Evolutionary conservation across 257 asterid species (phyloP), one percentile per base, ranked within the genome.

Genomic region (Jacaranda copaia): DNA sequence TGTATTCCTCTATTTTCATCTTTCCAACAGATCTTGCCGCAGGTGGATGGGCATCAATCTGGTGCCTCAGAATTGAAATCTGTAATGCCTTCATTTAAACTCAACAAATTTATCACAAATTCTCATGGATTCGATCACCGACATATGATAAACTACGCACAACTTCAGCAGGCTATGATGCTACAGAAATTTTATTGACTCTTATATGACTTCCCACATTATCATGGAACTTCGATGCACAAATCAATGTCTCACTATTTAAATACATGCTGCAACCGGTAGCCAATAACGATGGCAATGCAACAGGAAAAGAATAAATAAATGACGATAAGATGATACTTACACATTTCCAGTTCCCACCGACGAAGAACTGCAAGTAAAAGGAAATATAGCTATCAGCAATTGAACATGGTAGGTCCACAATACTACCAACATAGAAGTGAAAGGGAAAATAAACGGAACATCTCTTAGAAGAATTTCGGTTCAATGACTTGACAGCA

Each of bases 271-370:
- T 53, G 52, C 73, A 67, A 67, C 16, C 16, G 38, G 36, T 51
- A 68, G 19, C 38, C 32, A 51, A 3, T 14, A 52, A 52, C 14
- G n/a, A 20, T 1, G 42, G 13, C 1, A 64, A 16, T 14, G 58
- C 18, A 46, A 46, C 53, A 58, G 5, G 55, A 10, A 18, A 8
- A 42, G 42, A 48, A 25, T 14, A 19, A 76, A 11, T 52, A 25
- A 20, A 10, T 32, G 1, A 8, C 10, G 6, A 58, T 42, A 40
- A 75, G 59, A 35, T 51, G 48, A 39, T 79, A 91, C 97, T 91
- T 87, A 89, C 97, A 81, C 97, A 91, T 73, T 91, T 91, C 96
- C 97, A 91, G 78, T 91, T 91, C 52, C 97, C 97, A 67, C 97
- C 97, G 76, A 91, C 97, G 74, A 91, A 89, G 84, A 89, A 91